phyloP scores from a whole-genome alignment of 2,329 filamentous ascomycete species.

The Colletotrichum sidae region DNA sequence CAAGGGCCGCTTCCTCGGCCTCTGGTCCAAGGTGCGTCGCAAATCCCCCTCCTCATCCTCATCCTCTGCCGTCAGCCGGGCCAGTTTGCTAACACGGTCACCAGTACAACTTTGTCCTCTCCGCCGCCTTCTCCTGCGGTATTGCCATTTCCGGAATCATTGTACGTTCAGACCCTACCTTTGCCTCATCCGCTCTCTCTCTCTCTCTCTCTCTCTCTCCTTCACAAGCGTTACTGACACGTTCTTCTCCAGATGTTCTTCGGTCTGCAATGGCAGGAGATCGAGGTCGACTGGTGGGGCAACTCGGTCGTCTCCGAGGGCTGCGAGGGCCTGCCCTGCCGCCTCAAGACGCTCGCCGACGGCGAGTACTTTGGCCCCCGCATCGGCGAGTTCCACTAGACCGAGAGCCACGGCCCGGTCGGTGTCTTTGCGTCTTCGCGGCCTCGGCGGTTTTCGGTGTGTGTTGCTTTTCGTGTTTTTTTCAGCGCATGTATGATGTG shows the following conservation, averaged over 20 bases:
- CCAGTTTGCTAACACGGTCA: slow-evolving; percentile 30
- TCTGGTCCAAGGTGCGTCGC: slow-evolving; percentile 61
- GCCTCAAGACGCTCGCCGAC: slow-evolving; percentile 39
- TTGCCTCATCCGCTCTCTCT: too few species aligned
- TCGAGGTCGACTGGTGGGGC: slow-evolving; percentile 59
- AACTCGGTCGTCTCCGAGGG: slow-evolving; percentile 46
- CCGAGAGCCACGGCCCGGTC: neutral
- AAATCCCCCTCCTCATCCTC: neutral
- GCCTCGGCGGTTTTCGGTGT: slow-evolving; percentile 2
- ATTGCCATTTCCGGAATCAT: slow-evolving; percentile 60
- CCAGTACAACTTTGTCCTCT: slow-evolving; percentile 60
- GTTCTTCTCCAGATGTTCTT: slow-evolving; percentile 53
- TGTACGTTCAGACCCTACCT: neutral
- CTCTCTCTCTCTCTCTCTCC: too few species aligned
- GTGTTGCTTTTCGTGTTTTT: neutral
- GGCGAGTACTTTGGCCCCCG: slow-evolving; percentile 49
- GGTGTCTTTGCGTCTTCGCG: neutral
- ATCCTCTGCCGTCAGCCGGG: fast-evolving
- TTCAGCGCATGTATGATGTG: slow-evolving; percentile 20
- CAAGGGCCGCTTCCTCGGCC: slow-evolving; percentile 55
- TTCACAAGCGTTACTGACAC: too few species aligned
- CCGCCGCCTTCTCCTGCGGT: slow-evolving; percentile 56
- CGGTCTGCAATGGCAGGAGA: slow-evolving; percentile 52
- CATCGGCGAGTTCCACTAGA: slow-evolving; percentile 36
- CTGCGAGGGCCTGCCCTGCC: slow-evolving; percentile 44